Conservation (phyloP, 1,284 basidiomycete species). For the Pisolithus thermaeus region DNA sequence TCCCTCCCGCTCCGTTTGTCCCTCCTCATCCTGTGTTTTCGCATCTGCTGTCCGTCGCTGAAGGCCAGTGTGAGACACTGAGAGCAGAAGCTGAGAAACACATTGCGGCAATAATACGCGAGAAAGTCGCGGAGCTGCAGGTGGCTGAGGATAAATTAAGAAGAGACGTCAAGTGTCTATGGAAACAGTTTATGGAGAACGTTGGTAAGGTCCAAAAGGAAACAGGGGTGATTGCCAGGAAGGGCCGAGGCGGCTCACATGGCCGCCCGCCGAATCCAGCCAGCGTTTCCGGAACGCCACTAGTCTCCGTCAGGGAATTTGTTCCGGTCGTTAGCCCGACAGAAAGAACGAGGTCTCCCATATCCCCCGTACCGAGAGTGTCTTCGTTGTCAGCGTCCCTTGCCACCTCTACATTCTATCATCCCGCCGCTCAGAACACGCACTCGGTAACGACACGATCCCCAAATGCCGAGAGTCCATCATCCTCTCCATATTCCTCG, state of each 20-base stretch:
- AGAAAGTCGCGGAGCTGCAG: conserved; percentile 54
- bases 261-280: conserved; percentile 15
- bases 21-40: conserved; percentile 67
- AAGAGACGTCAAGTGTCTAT: conserved; percentile 55
- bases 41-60: conserved; percentile 56
- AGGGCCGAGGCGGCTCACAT: conserved; percentile 17
- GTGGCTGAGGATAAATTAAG: conserved; percentile 49
- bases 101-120: conserved; percentile 47
- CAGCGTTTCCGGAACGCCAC: conserved; percentile 16
- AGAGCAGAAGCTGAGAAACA: conserved; percentile 55
- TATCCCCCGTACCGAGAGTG: conserved; percentile 32
- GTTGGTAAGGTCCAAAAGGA: conserved; percentile 44
- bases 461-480: conserved; percentile 16
- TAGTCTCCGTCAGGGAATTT: conserved; percentile 45
- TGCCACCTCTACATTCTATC: conserved; percentile 53
- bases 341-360: conserved; percentile 30
- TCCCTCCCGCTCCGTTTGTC: conserved; percentile 70
- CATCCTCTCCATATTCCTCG: conserved; percentile 28
- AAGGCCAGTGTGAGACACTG: conserved; percentile 46
- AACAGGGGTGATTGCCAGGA: conserved; percentile 16
- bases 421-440: conserved; percentile 29
- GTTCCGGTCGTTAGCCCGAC: conserved; percentile 41
- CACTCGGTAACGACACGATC: conserved; percentile 8
- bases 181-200: conserved; percentile 53
- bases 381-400: conserved; percentile 70